These are phyloP conservation scores for Tolypocladium ophioglossoides DNA, from an alignment of 2,329 filamentous ascomycete genomes.

Conservation along the genomic window DNA sequence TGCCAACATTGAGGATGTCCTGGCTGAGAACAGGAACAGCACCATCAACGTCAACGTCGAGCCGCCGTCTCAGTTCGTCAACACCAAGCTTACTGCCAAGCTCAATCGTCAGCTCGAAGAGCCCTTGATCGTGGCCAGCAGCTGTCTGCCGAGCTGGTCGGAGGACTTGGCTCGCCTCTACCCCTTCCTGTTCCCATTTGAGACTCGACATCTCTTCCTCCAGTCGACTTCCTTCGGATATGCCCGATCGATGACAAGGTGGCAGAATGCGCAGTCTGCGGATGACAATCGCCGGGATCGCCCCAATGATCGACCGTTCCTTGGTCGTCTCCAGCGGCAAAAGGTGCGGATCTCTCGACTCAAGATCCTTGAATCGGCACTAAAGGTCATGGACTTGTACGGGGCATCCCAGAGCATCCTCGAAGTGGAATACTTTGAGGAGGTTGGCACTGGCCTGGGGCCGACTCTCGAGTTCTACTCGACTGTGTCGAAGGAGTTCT, in stretches of 20 bases:
- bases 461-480: constrained; percentile 98
- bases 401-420: constrained; percentile 92
- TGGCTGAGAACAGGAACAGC: constrained; percentile 62
- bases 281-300: constrained; percentile 75
- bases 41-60: constrained; percentile 64
- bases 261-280: constrained; percentile 82
- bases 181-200: constrained; percentile 95
- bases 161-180: constrained; percentile 90
- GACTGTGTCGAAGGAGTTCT: constrained; percentile 92
- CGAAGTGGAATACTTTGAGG: constrained; percentile 97
- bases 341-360: constrained; percentile 94
- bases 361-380: constrained; percentile 90
- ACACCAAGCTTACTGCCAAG: constrained; percentile 96
- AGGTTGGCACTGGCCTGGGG: constrained; percentile 91
- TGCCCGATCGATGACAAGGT: constrained; percentile 90
- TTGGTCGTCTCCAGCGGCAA: constrained; percentile 85
- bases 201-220: constrained; percentile 91
- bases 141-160: constrained; percentile 90
- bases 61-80: constrained; percentile 88
- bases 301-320: constrained; percentile 81
- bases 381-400: constrained; percentile 99
- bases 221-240: constrained; percentile 98
- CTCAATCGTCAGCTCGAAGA: constrained; percentile 95
- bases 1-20: constrained; percentile 81
- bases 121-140: constrained; percentile 91